Conservation (phyloP, 768 basidiomycete genomes). For the Russula ochroleuca region DNA sequence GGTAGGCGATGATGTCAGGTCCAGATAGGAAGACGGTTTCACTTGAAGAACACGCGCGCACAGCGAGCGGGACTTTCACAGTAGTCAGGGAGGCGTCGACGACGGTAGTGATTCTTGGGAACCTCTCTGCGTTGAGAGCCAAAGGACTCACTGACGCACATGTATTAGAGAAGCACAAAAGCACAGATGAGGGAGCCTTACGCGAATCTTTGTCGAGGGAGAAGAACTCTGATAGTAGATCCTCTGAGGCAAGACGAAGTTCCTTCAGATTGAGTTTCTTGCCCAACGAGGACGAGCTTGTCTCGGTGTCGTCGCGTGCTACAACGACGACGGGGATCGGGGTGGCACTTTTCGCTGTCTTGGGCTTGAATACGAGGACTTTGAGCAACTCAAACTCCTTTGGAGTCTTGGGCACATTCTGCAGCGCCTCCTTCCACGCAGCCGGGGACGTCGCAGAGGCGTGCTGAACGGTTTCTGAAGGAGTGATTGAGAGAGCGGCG, state of each 20-base stretch:
- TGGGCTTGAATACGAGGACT: slow-evolving; percentile 93
- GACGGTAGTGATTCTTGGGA: slow-evolving; percentile 68
- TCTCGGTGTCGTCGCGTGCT: slow-evolving; percentile 81
- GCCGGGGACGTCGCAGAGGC: slow-evolving; percentile 61
- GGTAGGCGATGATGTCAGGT: slow-evolving; percentile 64
- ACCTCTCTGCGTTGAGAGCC: slow-evolving; percentile 58
- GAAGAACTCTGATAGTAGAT: slow-evolving; percentile 83
- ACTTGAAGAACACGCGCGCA: slow-evolving; percentile 69
- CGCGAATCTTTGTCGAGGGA: slow-evolving; percentile 79
- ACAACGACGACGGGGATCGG: slow-evolving; percentile 85
- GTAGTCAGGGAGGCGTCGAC: slow-evolving; percentile 76
- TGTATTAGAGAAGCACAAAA: background rate
- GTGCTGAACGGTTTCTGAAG: slow-evolving; percentile 53
- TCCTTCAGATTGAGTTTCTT: slow-evolving; percentile 85
- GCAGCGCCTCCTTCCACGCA: slow-evolving; percentile 72
- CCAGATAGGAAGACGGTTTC: slow-evolving; percentile 78
- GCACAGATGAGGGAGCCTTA: slow-evolving; percentile 40
- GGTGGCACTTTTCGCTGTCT: slow-evolving; percentile 84
- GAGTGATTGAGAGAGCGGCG: slow-evolving; percentile 51
- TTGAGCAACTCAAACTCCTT: slow-evolving; percentile 70
- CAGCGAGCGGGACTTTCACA: slow-evolving; percentile 61
- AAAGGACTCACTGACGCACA: slow-evolving; percentile 67
- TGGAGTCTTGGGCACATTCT: slow-evolving; percentile 48
- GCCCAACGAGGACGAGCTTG: slow-evolving; percentile 67
- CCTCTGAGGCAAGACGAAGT: slow-evolving; percentile 77